A percentile compares a stretch with the other conserved stretches of the same genome.
Conservation (phyloP, 2,329 filamentous ascomycete genomes). For the Penicillium sp. region DNA sequence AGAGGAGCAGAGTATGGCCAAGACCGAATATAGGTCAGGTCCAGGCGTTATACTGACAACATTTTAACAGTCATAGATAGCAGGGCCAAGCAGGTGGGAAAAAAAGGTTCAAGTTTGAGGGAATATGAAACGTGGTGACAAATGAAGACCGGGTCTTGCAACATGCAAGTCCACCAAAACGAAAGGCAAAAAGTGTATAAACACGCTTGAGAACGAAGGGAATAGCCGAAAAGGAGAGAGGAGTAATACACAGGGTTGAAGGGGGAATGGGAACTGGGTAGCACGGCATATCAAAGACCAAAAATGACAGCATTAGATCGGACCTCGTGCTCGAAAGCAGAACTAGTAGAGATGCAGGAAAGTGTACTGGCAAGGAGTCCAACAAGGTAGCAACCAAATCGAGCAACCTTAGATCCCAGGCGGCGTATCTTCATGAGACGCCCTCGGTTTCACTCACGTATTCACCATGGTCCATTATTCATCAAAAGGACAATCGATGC, state of each 20-base stretch:
- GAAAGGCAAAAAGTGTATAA: slow-evolving; percentile 18
- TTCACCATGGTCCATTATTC: slow-evolving; percentile 50
- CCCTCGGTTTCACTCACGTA: slow-evolving; percentile 7
- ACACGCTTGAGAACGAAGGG: slow-evolving; percentile 14
- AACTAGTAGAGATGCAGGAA: slow-evolving; percentile 16
- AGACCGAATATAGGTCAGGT: neutral
- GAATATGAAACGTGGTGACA: slow-evolving; percentile 5
- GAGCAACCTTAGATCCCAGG: neutral
- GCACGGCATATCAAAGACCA: neutral
- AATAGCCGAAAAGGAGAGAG: slow-evolving; percentile 11
- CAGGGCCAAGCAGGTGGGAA: neutral
- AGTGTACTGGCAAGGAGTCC: slow-evolving; percentile 27
- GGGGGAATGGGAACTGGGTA: neutral
- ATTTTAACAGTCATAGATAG: neutral
- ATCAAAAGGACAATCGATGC: slow-evolving; percentile 91
- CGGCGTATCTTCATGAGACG: slow-evolving; percentile 11
- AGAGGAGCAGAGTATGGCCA: slow-evolving; percentile 1
- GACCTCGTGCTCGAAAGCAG: slow-evolving; percentile 7
- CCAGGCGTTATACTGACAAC: neutral
- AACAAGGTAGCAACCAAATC: slow-evolving; percentile 7
- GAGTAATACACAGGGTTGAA: slow-evolving; percentile 19
- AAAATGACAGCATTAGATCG: slow-evolving; percentile 4
- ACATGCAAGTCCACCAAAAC: slow-evolving; percentile 7
- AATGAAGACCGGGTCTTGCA: slow-evolving; percentile 1
- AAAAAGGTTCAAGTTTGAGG: slow-evolving; percentile 1